These are phyloP conservation scores for Myochromella boudieri DNA, from an alignment of 768 basidiomycete species.

Conservation along the genomic window DNA sequence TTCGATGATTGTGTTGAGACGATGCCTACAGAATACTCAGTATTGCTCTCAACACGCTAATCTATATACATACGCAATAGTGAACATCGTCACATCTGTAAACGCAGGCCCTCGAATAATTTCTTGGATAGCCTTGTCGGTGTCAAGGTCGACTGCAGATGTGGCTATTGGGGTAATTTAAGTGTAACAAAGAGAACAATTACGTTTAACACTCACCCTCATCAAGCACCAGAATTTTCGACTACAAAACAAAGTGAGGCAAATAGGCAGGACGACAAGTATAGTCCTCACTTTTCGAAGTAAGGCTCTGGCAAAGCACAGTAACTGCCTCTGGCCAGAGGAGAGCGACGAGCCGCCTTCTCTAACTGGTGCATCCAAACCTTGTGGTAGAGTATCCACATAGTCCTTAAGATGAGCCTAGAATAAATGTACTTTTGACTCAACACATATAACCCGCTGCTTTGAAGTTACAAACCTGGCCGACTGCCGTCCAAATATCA, in stretches of 20 bases:
- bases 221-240: conserved; percentile 89
- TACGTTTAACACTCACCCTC: conserved; percentile 57
- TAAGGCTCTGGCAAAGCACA: conserved; percentile 88
- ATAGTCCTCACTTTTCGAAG: conserved; percentile 58
- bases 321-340: conserved; percentile 81
- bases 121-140: conserved; percentile 84
- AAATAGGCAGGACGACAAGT: conserved; percentile 1
- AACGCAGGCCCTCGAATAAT: conserved; percentile 84
- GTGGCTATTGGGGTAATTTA: conserved; percentile 52
- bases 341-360: conserved; percentile 84
- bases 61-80: conserved; percentile 67
- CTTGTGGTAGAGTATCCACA: conserved; percentile 61
- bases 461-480: conserved; percentile 42
- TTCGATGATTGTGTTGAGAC: conserved; percentile 81
- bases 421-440: neutral
- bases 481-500: conserved; percentile 86
- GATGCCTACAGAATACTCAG: conserved; percentile 51
- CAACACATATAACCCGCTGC: neutral
- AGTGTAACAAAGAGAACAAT: neutral
- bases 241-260: conserved; percentile 32
- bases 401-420: conserved; percentile 71
- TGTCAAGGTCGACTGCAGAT: conserved; percentile 88
- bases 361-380: conserved; percentile 69
- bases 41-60: neutral
- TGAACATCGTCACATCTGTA: conserved; percentile 76